Percentiles rank a stretch among this genome's conserved stretches.
These are phyloP conservation scores for Monilinia vaccinii-corymbosi DNA, from an alignment of 2,329 filamentous ascomycete genomes.

Conservation along the genomic window DNA sequence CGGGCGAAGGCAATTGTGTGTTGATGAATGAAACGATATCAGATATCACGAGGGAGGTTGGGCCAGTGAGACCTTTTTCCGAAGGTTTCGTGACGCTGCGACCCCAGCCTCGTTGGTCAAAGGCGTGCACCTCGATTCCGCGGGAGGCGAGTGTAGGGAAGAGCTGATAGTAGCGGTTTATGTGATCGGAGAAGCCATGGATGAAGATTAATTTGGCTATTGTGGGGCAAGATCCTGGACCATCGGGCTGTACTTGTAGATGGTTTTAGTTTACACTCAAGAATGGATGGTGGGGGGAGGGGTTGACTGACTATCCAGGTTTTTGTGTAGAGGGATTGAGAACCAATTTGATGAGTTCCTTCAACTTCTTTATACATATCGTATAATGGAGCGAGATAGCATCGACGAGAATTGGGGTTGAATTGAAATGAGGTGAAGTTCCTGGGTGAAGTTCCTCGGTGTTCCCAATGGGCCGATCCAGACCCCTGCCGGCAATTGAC, in stretches of 20 bases:
- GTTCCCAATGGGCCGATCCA: background rate
- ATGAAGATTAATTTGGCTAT: conserved; percentile 72
- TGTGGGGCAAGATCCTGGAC: conserved; percentile 8
- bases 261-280: background rate
- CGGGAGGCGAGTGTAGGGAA: conserved; percentile 60
- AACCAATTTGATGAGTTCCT: conserved; percentile 26
- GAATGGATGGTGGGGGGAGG: background rate
- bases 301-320: conserved; percentile 25
- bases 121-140: conserved; percentile 67
- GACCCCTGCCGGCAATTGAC: background rate
- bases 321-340: conserved; percentile 28
- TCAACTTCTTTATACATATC: conserved; percentile 28
- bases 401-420: background rate
- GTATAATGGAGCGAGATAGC: background rate
- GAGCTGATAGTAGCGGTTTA: conserved; percentile 66
- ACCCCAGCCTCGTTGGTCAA: conserved; percentile 89
- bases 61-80: conserved; percentile 64
- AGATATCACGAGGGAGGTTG: conserved; percentile 60
- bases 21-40: conserved; percentile 73
- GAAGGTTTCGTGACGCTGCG: conserved; percentile 52
- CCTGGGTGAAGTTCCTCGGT: too few species aligned
- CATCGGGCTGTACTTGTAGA: conserved; percentile 20
- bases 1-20: conserved; percentile 41
- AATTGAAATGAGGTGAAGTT: background rate
- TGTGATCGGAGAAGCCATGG: conserved; percentile 85